Percentiles rank a stretch among this genome's conserved stretches.
Conservation (phyloP, 208 protist species). For the Trypanosoma scelopori region DNA sequence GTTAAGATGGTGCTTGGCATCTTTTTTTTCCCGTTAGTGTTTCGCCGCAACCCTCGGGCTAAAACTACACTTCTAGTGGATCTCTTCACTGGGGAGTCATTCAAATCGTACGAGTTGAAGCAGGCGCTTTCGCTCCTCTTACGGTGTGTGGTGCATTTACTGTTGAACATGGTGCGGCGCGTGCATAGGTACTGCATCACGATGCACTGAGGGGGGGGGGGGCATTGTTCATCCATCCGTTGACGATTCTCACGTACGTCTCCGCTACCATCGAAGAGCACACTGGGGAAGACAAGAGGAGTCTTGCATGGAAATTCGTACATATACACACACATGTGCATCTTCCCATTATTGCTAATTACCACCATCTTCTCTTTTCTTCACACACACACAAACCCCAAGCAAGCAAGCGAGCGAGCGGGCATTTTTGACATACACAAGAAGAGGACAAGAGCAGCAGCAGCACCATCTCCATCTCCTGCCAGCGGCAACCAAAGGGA, state of each 20-base stretch:
- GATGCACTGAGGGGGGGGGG: neutral
- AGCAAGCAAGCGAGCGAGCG: no score
- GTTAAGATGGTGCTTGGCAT: constrained; percentile 60
- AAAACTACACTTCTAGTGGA: constrained; percentile 41
- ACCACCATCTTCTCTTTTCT: no score
- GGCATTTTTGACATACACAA: neutral
- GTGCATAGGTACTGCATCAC: constrained; percentile 1
- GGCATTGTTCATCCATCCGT: no score
- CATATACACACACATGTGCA: no score
- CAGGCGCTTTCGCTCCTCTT: constrained; percentile 54
- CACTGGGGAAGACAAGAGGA: no score
- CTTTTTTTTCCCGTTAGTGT: constrained; percentile 64
- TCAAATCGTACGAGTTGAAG: constrained; percentile 58
- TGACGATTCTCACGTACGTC: no score
- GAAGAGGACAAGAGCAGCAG: neutral
- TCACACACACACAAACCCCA: neutral
- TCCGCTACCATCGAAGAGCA: no score
- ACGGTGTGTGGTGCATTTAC: constrained; percentile 41
- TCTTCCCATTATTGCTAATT: no score
- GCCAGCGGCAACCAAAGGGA: neutral
- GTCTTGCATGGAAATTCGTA: no score
- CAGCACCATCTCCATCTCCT: neutral
- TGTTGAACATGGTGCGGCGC: constrained; percentile 30
- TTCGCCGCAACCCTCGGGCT: constrained; percentile 55
- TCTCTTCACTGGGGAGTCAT: constrained; percentile 44